Conservation (phyloP, 768 basidiomycete species). For the Sistotremastrum niveocremeum region DNA sequence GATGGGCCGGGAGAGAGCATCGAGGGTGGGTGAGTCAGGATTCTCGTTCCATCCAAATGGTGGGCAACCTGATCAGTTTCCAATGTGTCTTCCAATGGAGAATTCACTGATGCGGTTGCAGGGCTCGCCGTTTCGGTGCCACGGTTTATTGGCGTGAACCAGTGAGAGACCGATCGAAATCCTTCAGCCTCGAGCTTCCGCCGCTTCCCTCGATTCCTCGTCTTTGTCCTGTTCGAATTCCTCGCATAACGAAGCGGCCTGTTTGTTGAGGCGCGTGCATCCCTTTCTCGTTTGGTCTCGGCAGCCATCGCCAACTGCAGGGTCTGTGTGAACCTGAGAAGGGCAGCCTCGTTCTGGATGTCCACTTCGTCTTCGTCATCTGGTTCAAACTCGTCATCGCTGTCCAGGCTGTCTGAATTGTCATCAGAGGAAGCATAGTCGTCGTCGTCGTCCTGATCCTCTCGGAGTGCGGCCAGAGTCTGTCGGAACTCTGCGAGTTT, state of each 20-base stretch:
- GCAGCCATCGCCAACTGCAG: no score
- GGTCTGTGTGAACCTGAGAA: not conserved
- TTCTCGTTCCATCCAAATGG: no score
- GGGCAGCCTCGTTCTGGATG: not conserved
- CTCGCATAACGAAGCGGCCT: not conserved
- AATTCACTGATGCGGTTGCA: no score
- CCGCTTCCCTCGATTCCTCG: not conserved
- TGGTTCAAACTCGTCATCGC: not conserved
- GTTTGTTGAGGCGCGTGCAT: not conserved
- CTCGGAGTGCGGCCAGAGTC: not conserved
- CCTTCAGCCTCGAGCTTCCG: not conserved
- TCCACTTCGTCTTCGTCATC: conserved; percentile 1
- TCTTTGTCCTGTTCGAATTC: conserved; percentile 1
- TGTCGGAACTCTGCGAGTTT: no score
- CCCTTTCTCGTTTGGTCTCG: not conserved
- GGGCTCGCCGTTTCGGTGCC: no score
- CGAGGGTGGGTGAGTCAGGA: no score
- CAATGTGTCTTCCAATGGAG: no score
- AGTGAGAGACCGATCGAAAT: not conserved
- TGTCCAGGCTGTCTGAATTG: not conserved
- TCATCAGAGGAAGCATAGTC: not conserved
- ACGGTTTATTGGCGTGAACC: no score
- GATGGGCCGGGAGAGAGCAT: no score
- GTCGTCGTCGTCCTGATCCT: not conserved
- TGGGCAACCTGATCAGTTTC: no score